Evolutionary conservation across 176 grass and related monocot species (phyloP).

Genomic region (Tillandsia fasciculata): DNA sequence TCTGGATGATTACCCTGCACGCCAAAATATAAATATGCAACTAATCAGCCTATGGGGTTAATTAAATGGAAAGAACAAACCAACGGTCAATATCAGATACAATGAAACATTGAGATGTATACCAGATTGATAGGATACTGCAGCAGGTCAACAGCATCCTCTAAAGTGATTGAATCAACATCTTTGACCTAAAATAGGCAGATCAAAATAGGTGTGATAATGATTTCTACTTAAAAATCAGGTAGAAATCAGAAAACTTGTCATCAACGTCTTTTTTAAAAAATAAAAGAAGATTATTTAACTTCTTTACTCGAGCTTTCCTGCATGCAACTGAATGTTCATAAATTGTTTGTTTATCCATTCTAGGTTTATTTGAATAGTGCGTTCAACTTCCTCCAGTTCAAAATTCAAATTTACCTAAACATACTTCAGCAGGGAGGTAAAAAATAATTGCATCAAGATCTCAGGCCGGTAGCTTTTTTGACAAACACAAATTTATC

Average conservation of each 20-base stretch:
- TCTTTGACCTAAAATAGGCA: constrained; percentile 52
- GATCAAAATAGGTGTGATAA: neutral
- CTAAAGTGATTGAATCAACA: constrained; percentile 46
- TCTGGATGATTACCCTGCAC: constrained; percentile 78
- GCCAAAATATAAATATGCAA: constrained; percentile 13
- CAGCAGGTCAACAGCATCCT: constrained; percentile 74
- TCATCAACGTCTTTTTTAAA: too few relatives aligned
- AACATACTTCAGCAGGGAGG: too few relatives aligned
- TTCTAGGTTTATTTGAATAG: too few relatives aligned
- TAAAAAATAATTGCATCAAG: too few relatives aligned
- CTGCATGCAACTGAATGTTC: too few relatives aligned
- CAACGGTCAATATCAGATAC: neutral
- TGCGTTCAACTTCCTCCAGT: too few relatives aligned
- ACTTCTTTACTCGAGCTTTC: too few relatives aligned
- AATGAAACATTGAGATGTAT: constrained; percentile 18
- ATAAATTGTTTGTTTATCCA: too few relatives aligned
- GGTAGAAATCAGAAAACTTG: too few relatives aligned
- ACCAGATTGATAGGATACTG: constrained; percentile 83
- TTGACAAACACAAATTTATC: neutral
- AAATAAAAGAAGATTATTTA: too few relatives aligned
- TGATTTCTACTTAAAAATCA: neutral
- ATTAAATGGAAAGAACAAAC: constrained; percentile 9
- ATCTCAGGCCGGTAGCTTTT: neutral
- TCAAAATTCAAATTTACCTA: too few relatives aligned
- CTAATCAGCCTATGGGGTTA: neutral